phyloP scores from a whole-genome alignment of 306 rosid species.

The Oemleria cerasiformis region DNA sequence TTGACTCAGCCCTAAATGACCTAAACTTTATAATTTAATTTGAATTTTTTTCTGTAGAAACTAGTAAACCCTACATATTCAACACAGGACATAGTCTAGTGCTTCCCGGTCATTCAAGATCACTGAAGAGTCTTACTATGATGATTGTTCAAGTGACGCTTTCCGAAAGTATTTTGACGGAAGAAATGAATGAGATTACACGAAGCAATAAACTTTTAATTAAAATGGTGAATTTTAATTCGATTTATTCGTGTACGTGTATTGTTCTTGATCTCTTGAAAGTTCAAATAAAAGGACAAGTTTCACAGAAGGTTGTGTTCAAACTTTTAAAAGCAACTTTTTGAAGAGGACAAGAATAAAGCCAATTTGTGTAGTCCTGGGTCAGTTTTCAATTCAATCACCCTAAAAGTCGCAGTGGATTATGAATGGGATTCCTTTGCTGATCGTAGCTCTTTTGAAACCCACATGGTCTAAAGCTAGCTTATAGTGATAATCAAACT shows the following conservation, averaged over 20 bases:
- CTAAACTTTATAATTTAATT: no score
- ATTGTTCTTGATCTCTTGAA: neutral
- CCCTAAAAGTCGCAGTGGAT: slow-evolving; percentile 10
- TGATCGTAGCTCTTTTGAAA: slow-evolving; percentile 15
- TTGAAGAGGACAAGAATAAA: slow-evolving; percentile 1
- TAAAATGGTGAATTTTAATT: no score
- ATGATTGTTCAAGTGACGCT: neutral
- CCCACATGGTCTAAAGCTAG: slow-evolving; percentile 3
- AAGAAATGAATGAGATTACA: no score
- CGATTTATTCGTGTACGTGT: neutral
- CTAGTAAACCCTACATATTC: slow-evolving; percentile 17
- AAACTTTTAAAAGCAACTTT: slow-evolving; percentile 15
- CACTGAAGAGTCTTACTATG: slow-evolving; percentile 12
- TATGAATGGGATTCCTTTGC: slow-evolving; percentile 15
- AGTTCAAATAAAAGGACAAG: slow-evolving; percentile 4
- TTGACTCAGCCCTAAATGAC: slow-evolving; percentile 35
- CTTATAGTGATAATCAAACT: neutral
- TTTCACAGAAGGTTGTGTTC: neutral
- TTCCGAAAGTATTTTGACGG: no score
- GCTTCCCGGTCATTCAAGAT: slow-evolving; percentile 21
- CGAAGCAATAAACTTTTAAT: no score
- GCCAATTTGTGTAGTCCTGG: neutral
- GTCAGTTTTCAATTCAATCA: slow-evolving; percentile 21
- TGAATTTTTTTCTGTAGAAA: no score
- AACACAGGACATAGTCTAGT: slow-evolving; percentile 23